Evolutionary conservation across 164 flowering plant genomes (phyloP).

Genomic region (Warburgia ugandensis): DNA sequence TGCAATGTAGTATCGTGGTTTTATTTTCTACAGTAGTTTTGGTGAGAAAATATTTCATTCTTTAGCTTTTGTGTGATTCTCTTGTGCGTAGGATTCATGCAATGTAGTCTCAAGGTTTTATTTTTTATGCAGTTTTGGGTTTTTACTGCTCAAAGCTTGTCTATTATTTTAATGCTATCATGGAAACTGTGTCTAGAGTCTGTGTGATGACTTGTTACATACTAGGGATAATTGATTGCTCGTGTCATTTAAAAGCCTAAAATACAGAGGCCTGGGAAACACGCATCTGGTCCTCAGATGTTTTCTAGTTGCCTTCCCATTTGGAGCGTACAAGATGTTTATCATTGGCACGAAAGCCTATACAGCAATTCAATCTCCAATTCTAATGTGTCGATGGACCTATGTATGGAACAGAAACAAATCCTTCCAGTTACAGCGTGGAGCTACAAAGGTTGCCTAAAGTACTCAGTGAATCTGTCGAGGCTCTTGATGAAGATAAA

Average conservation of each 20-base stretch:
- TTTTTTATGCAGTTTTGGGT: too few relatives aligned
- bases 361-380: neutral
- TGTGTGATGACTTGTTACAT: too few relatives aligned
- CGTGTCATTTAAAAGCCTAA: neutral
- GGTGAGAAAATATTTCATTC: too few relatives aligned
- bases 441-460: conserved; percentile 53
- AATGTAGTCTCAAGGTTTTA: too few relatives aligned
- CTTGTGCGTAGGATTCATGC: too few relatives aligned
- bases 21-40: too few relatives aligned
- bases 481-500: conserved; percentile 60
- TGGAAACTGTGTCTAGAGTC: too few relatives aligned
- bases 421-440: conserved; percentile 38
- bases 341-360: neutral
- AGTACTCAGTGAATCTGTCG: conserved; percentile 68
- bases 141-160: too few relatives aligned
- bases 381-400: neutral
- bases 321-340: neutral
- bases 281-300: neutral
- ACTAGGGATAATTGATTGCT: neutral
- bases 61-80: too few relatives aligned
- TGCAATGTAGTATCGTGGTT: too few relatives aligned
- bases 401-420: conserved; percentile 41
- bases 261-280: neutral
- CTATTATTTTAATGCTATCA: too few relatives aligned
- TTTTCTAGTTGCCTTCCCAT: too few relatives aligned